Conservation (phyloP, 2,329 filamentous ascomycete genomes). For the Ramularia collo-cygni region DNA sequence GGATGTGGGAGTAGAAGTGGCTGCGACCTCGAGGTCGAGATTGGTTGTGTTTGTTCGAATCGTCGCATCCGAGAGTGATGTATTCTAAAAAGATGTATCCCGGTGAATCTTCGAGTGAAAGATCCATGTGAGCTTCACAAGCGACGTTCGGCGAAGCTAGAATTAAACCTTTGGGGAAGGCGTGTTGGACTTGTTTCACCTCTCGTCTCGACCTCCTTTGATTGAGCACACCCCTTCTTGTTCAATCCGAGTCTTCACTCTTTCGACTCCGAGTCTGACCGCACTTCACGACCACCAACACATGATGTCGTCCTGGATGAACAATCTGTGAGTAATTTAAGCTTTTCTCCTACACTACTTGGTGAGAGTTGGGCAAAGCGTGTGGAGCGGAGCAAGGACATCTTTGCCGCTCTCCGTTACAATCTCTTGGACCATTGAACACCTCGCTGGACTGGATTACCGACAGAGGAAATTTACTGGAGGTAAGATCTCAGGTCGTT, state of each 20-base stretch:
- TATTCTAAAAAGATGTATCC: too few relatives aligned
- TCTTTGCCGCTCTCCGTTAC: constrained; percentile 8
- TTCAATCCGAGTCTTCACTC: constrained; percentile 12
- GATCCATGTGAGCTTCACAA: too few relatives aligned
- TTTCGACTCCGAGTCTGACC: constrained; percentile 8
- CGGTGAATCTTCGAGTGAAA: too few relatives aligned
- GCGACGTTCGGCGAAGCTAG: too few relatives aligned
- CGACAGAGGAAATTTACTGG: background rate
- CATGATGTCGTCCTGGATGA: constrained; percentile 33
- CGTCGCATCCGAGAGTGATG: too few relatives aligned
- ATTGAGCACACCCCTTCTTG: background rate
- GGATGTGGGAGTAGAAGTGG: too few relatives aligned
- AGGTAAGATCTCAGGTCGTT: background rate
- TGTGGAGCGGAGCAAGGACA: constrained; percentile 14
- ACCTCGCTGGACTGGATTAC: too few relatives aligned
- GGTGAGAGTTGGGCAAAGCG: constrained; percentile 18
- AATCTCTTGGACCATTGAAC: background rate
- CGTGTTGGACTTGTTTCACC: background rate
- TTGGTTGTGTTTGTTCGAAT: too few relatives aligned
- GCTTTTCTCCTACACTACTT: constrained; percentile 14
- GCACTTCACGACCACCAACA: background rate
- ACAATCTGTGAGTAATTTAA: constrained; percentile 31
- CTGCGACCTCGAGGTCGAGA: too few relatives aligned
- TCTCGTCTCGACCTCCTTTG: background rate
- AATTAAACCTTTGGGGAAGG: too few relatives aligned